A percentile compares a stretch with the other conserved stretches of the same genome.
phyloP scores from a whole-genome alignment of 768 basidiomycete genomes.

The Leccinum fibrillosum region DNA sequence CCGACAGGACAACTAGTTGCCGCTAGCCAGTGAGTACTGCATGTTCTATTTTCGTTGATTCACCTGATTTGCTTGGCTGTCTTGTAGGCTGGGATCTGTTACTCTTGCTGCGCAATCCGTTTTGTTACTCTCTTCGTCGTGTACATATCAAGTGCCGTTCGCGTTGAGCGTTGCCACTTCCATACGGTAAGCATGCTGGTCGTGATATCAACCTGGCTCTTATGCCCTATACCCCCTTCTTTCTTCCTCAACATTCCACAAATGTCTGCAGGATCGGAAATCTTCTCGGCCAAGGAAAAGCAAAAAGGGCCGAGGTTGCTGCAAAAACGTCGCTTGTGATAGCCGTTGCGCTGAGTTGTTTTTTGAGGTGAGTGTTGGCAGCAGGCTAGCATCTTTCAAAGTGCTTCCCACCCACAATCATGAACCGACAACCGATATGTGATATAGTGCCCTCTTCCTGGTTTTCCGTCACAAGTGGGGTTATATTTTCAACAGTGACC shows the following conservation, averaged over 20 bases:
- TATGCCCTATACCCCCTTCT: background rate
- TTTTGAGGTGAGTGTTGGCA: slow-evolving; percentile 52
- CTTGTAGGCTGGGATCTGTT: slow-evolving; percentile 67
- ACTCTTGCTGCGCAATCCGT: slow-evolving; percentile 88
- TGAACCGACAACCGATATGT: background rate
- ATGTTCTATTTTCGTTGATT: background rate
- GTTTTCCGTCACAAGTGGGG: slow-evolving; percentile 66
- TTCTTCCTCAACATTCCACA: background rate
- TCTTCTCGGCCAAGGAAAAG: slow-evolving; percentile 77
- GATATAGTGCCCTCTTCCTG: slow-evolving; percentile 49
- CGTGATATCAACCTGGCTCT: background rate
- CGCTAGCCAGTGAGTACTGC: slow-evolving; percentile 44
- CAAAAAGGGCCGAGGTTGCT: slow-evolving; percentile 66
- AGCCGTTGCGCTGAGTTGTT: slow-evolving; percentile 57
- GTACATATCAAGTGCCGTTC: slow-evolving; percentile 81
- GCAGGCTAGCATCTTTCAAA: background rate
- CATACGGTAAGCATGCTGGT: slow-evolving; percentile 56
- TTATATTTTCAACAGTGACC: slow-evolving; percentile 70
- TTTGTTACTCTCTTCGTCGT: slow-evolving; percentile 69
- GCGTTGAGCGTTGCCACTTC: slow-evolving; percentile 80
- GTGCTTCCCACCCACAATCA: background rate
- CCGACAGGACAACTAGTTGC: slow-evolving; percentile 37
- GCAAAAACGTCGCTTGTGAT: slow-evolving; percentile 64
- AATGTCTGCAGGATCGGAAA: slow-evolving; percentile 68
- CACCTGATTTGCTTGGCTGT: slow-evolving; percentile 8